Evolutionary conservation across 1,284 basidiomycete species (phyloP).

Genomic region (Exobasidium rhododendri): DNA sequence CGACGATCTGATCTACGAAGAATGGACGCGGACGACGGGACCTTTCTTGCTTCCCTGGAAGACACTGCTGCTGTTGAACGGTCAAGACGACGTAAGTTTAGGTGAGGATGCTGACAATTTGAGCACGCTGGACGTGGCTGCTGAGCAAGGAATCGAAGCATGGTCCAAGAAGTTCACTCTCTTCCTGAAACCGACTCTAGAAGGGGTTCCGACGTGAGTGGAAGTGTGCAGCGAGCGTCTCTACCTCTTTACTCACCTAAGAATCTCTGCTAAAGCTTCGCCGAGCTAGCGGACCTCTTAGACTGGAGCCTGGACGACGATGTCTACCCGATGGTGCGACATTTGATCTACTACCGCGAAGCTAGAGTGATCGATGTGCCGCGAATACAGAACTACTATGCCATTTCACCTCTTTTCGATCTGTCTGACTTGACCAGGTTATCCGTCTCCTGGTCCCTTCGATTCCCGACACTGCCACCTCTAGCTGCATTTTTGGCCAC

Average conservation of each 20-base stretch:
- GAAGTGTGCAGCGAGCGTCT: no score
- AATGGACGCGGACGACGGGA: conserved; percentile 56
- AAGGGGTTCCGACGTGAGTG: conserved; percentile 15
- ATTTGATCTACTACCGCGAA: conserved; percentile 82
- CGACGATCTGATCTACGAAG: conserved; percentile 21
- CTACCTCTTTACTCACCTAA: no score
- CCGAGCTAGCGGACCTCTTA: conserved; percentile 77
- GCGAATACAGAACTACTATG: conserved; percentile 77
- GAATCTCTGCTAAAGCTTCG: conserved; percentile 61
- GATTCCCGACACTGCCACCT: conserved; percentile 70
- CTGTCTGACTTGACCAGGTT: conserved; percentile 17
- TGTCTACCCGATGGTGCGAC: conserved; percentile 79
- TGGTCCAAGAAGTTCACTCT: conserved; percentile 28
- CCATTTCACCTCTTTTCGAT: conserved; percentile 56
- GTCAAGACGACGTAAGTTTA: background rate
- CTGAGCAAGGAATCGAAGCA: conserved; percentile 31
- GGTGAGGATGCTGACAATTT: conserved; percentile 2
- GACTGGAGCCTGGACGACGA: conserved; percentile 83
- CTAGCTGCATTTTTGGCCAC: conserved; percentile 57
- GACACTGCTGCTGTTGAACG: conserved; percentile 68
- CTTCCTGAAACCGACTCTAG: conserved; percentile 25
- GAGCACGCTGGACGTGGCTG: background rate
- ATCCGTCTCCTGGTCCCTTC: background rate
- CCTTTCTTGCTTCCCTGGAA: conserved; percentile 86
- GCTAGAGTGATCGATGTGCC: conserved; percentile 85